phyloP scores from a whole-genome alignment of 1,139 yeast species.

The Taphrina wiesneri region DNA sequence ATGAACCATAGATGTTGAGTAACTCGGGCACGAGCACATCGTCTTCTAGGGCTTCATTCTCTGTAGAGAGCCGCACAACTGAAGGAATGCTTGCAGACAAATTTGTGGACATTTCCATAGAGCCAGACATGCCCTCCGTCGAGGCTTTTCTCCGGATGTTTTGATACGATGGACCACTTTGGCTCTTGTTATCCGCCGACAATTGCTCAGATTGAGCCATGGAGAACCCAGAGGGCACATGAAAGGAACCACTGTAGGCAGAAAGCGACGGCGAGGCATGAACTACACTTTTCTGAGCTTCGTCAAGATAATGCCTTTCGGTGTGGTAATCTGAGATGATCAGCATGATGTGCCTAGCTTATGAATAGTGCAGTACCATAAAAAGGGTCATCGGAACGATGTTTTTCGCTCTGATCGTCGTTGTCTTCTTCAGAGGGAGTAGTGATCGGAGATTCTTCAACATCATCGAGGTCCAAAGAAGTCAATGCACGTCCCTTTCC shows the following conservation, averaged over 20 bases:
- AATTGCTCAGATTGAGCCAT: background rate
- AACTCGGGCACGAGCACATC: conserved; percentile 54
- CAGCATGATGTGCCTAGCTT: background rate
- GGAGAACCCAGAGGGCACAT: conserved; percentile 26
- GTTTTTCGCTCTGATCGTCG: background rate
- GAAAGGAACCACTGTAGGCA: conserved; percentile 20
- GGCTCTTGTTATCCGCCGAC: background rate
- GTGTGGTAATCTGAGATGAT: conserved; percentile 17
- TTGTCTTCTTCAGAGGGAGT: conserved; percentile 3
- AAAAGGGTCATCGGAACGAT: background rate
- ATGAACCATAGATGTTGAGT: conserved; percentile 66
- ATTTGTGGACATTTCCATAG: background rate
- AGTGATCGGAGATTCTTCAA: background rate
- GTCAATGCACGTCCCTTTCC: background rate
- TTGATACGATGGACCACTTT: background rate
- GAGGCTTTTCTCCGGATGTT: background rate
- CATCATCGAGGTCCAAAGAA: background rate
- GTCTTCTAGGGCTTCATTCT: conserved; percentile 20
- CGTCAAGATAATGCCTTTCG: conserved; percentile 28
- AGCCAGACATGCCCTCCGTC: background rate
- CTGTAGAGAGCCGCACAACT: background rate
- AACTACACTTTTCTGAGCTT: conserved; percentile 17
- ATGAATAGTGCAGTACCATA: background rate
- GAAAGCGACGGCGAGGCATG: conserved; percentile 25
- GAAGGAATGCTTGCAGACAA: background rate